Evolutionary conservation across 2,329 filamentous ascomycete species (phyloP), one percentile per base, ranked within the genome.

Genomic region (Nigrospora oryzae): DNA sequence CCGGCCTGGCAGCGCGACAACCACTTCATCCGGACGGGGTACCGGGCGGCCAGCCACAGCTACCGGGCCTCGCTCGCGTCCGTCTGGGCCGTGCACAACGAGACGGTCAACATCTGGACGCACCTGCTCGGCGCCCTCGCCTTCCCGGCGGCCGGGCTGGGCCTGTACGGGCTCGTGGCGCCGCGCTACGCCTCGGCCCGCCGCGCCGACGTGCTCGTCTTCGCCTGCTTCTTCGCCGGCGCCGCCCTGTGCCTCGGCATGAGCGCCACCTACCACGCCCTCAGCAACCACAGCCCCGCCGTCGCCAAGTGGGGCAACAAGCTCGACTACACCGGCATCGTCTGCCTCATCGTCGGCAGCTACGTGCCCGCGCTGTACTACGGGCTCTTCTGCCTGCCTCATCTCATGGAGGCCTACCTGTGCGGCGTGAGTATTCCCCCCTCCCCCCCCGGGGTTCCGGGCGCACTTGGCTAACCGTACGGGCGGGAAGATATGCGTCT

Each of bases 251-350:
- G 87, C 56, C 68, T 93, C 43, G 83, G 84, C 17, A 87, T 90
- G 82, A 89, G 84, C 54, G 85, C 89, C 5, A 86, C 84, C 3
- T 98, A 83, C 61, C 93, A 98, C 62, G 77, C 86, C 2, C 77
- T 96, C 40, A 81, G 75, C 17, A 95, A 96, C 53, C 93, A 98
- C 63, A 93, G 86, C 15, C 78, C 81, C 34, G 65, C 67, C 2
- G 87, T 96, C 13, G 82, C 85, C 2, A 83, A 79, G 49, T 86
- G 89, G 71, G 90, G 90, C 11, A 97, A 97, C 62, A 88, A 95
- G 63, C 69, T 97, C 46, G 93, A 98, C 62, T 97, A 98, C 62
- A 79, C 91, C 5, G 93, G 93, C 7, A 98, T 98, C 54, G 87
- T 97, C 30, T 79, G 83, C 40, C 69, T 98, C 53, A 97, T 97